phyloP scores from a whole-genome alignment of 176 grass and related monocot genomes.

The Cenchrus americanus region DNA sequence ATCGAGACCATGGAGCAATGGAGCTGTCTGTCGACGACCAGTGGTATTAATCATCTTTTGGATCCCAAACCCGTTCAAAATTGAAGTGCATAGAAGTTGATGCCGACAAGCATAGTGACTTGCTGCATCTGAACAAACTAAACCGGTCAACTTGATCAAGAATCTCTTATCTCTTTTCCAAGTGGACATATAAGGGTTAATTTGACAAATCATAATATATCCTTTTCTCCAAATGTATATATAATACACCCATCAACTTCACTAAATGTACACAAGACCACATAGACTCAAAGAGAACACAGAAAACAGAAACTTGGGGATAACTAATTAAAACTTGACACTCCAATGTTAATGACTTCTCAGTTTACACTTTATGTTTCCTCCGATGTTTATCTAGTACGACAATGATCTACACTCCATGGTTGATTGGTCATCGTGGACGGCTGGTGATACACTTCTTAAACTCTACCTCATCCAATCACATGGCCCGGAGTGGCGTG shows the following conservation, averaged over 20 bases:
- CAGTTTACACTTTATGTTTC: background rate
- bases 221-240: background rate
- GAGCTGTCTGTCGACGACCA: background rate
- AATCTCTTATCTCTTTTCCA: background rate
- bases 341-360: background rate
- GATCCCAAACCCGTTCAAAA: background rate
- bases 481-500: background rate
- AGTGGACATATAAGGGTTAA: background rate
- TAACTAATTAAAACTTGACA: background rate
- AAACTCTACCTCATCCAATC: background rate
- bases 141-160: background rate
- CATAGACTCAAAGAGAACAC: background rate
- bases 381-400: background rate
- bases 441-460: background rate
- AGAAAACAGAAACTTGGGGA: background rate
- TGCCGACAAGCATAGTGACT: background rate
- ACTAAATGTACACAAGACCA: background rate
- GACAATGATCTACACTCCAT: background rate
- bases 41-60: background rate
- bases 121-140: background rate
- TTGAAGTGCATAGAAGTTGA: background rate
- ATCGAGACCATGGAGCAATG: background rate
- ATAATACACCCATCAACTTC: background rate
- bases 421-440: background rate
- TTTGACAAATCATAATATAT: background rate